Evolutionary conservation across 768 basidiomycete genomes (phyloP).

Genomic region (Strobilomyces dryophilus): DNA sequence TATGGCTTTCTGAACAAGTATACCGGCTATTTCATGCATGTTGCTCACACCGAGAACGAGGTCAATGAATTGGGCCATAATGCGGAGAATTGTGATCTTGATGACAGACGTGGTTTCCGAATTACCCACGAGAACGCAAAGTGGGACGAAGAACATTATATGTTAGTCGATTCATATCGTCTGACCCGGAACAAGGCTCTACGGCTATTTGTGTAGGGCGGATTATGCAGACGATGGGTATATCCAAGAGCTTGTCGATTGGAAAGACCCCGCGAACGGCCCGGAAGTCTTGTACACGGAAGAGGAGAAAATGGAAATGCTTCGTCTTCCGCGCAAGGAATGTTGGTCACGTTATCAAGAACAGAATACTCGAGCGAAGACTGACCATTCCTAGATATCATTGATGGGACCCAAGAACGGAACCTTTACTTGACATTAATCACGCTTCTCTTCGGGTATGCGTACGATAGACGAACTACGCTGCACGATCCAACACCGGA

Average conservation of each 20-base stretch:
- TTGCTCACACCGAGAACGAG: constrained; percentile 73
- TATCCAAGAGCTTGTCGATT: constrained; percentile 65
- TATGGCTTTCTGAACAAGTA: constrained; percentile 80
- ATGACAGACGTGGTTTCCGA: constrained; percentile 52
- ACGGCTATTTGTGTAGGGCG: constrained; percentile 46
- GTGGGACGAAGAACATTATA: constrained; percentile 83
- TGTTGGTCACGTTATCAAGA: constrained; percentile 33
- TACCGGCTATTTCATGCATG: constrained; percentile 71
- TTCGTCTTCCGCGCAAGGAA: constrained; percentile 50
- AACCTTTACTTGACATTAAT: constrained; percentile 65
- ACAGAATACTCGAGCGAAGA: neutral
- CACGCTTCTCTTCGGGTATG: constrained; percentile 72
- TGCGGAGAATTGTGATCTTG: constrained; percentile 50
- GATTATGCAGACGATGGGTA: constrained; percentile 76
- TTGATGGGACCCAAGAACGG: constrained; percentile 51
- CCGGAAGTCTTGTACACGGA: constrained; percentile 58
- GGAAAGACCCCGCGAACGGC: constrained; percentile 53
- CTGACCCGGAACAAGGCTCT: neutral
- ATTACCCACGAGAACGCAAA: constrained; percentile 65
- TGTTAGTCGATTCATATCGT: constrained; percentile 43
- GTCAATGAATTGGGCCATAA: constrained; percentile 72
- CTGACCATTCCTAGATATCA: constrained; percentile 48
- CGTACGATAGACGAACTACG: constrained; percentile 76
- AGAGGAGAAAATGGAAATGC: constrained; percentile 63
- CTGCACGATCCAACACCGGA: constrained; percentile 80